phyloP scores from a whole-genome alignment of 2,329 filamentous ascomycete genomes.

The Fusarium sp. region DNA sequence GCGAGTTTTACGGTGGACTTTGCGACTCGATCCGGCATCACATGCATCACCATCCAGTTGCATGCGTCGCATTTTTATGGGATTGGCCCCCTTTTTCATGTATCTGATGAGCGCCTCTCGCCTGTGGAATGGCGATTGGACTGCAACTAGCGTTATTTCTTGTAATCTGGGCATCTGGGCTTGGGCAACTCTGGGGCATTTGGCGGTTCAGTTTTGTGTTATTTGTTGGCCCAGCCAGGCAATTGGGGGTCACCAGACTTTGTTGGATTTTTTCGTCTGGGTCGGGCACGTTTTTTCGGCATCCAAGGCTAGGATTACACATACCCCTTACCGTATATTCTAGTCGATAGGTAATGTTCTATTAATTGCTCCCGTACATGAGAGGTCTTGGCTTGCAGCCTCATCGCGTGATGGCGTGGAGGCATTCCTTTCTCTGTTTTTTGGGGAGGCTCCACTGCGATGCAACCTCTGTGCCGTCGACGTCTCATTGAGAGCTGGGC shows the following conservation, averaged over 20 bases:
- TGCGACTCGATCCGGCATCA: conserved; percentile 43
- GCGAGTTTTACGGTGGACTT: conserved; percentile 35
- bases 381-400: conserved; percentile 2
- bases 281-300: conserved; percentile 30
- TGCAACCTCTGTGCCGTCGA: conserved; percentile 1
- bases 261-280: conserved; percentile 12
- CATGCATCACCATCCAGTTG: conserved; percentile 25
- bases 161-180: conserved; percentile 25
- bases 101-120: conserved; percentile 6
- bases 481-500: neutral
- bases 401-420: conserved; percentile 10
- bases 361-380: conserved; percentile 28
- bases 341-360: conserved; percentile 43
- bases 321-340: conserved; percentile 50
- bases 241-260: conserved; percentile 24
- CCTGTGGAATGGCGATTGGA: conserved; percentile 14
- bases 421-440: neutral
- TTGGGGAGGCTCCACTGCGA: neutral
- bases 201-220: conserved; percentile 1
- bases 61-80: conserved; percentile 32
- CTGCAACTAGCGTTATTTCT: conserved; percentile 30
- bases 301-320: conserved; percentile 46
- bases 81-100: conserved; percentile 26
- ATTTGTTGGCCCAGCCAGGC: conserved; percentile 29
- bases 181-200: neutral